phyloP scores from a whole-genome alignment of 139 green algal species.

The Closterium sp. region DNA sequence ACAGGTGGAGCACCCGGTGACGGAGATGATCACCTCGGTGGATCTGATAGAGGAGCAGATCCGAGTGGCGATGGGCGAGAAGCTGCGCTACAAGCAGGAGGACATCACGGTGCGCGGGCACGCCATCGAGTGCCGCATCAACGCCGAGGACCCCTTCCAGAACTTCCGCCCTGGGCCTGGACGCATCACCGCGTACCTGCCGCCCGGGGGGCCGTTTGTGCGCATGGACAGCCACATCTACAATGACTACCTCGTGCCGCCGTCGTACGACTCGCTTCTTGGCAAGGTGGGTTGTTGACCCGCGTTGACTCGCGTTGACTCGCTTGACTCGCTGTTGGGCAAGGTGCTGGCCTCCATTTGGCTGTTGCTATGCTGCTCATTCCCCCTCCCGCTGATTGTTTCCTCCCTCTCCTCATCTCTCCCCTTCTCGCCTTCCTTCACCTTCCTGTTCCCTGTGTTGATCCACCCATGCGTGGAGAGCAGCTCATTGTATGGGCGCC shows the following conservation, averaged over 20 bases:
- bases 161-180: constrained; percentile 82
- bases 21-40: constrained; percentile 93
- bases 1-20: constrained; percentile 96
- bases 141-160: constrained; percentile 83
- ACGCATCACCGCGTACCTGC: constrained; percentile 84
- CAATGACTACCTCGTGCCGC: constrained; percentile 89
- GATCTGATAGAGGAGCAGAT: constrained; percentile 88
- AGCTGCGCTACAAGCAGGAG: constrained; percentile 64
- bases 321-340: not conserved
- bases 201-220: constrained; percentile 85
- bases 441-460: no score
- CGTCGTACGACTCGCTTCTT: constrained; percentile 95
- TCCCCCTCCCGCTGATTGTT: not conserved
- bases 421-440: no score
- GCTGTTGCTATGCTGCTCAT: not conserved
- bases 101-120: constrained; percentile 66
- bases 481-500: constrained; percentile 82
- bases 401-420: not conserved
- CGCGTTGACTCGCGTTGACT: not conserved
- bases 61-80: constrained; percentile 77
- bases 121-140: constrained; percentile 94
- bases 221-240: constrained; percentile 97
- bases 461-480: no score
- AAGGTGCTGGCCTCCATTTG: not conserved
- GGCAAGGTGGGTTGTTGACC: constrained; percentile 65